Conservation (phyloP, 164 flowering plant genomes). For the Stephania yunnanensis region DNA sequence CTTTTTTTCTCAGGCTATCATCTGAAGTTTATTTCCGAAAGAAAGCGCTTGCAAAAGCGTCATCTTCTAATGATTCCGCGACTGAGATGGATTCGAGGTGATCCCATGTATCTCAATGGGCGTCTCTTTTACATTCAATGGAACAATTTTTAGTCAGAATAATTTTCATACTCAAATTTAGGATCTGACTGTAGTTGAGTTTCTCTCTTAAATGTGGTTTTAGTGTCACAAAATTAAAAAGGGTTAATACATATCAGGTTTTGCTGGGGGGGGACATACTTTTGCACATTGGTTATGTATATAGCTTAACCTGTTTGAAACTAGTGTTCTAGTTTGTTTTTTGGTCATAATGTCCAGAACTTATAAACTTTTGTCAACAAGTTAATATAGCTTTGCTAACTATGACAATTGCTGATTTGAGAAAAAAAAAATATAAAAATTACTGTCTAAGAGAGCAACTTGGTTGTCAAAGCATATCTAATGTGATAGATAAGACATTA, state of each 20-base stretch:
- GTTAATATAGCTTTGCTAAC: too few relatives aligned
- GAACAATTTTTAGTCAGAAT: neutral
- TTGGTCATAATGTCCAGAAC: neutral
- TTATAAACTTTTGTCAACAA: too few relatives aligned
- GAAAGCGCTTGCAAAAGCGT: slow-evolving; percentile 35
- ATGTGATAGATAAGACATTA: too few relatives aligned
- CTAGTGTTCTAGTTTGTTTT: neutral
- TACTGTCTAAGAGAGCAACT: too few relatives aligned
- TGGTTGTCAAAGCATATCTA: too few relatives aligned
- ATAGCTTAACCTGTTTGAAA: neutral
- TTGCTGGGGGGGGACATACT: neutral
- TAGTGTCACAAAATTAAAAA: neutral
- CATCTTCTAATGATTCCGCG: slow-evolving; percentile 31
- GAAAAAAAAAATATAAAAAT: too few relatives aligned
- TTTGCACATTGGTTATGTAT: neutral
- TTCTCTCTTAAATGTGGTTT: neutral
- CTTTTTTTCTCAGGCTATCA: slow-evolving; percentile 32
- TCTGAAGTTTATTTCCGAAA: slow-evolving; percentile 29
- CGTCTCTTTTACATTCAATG: slow-evolving; percentile 4
- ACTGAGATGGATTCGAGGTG: slow-evolving; percentile 21
- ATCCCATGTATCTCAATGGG: neutral
- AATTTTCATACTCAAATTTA: neutral
- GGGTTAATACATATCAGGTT: neutral
- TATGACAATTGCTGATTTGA: too few relatives aligned
- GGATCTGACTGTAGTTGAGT: neutral